Evolutionary conservation across 2,329 filamentous ascomycete species (phyloP), one percentile per base, ranked within the genome.

Genomic region (Didymella exigua): DNA sequence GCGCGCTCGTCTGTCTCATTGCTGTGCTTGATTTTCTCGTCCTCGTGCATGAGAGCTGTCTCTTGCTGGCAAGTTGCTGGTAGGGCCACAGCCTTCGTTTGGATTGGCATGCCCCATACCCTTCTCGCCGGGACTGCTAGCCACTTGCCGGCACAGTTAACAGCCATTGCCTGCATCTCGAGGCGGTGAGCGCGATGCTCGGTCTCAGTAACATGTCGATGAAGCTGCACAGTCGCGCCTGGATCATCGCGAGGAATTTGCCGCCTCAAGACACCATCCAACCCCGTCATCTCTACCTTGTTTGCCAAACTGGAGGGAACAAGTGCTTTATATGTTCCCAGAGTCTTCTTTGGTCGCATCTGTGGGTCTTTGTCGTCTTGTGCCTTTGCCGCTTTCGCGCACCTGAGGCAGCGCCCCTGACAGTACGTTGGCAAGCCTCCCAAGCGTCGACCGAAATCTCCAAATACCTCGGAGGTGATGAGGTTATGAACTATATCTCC

Each of bases 121-220:
- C 50, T 46, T 26, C 37, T 47, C 6, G 16, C 24, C 27, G 50
- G 43, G 1, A 54, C 29, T n/a, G 30, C 23, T 8, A 48, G 9
- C 37, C 24, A 31, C 18, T 26, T 43, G n/a, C 16, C 43, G 14
- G 27, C 13, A 6, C 1, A 21, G 5, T n/a, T 6, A 8, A 36
- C 30, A 34, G 44, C 43, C 14, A 24, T 19, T 13, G 3, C 10
- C 24, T 43, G 18, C 30, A 34, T 19, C 3, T 37, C 24, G 10
- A 24, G 14, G 3, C 44, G 44, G 8, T 47, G 18, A n/a, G 14
- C 37, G 13, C 11, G 37, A n/a, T 54, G 50, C 10, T 43, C 37
- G 10, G 46, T 37, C 19, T 54, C 50, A 5, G 37, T 31, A 16
- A 54, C 43, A 31, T 43, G 50, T 26, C 11, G 14, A 16, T 54